Evolutionary conservation across 2,329 filamentous ascomycete species (phyloP), one percentile per base, ranked within the genome.

Genomic region (Albophoma yamanashiensis): DNA sequence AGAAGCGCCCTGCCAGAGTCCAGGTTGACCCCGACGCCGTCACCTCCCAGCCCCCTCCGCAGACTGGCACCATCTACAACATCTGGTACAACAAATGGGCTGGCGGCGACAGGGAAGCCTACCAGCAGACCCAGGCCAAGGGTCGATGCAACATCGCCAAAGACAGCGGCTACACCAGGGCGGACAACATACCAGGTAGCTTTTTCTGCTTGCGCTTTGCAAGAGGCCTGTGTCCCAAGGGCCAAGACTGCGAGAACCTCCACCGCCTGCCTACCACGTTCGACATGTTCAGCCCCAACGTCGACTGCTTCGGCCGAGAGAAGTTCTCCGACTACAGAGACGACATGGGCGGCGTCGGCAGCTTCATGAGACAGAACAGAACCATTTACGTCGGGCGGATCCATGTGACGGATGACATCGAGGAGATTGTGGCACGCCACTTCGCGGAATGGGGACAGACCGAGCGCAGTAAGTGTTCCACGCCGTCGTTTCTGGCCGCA

Each of bases 401-500:
- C 72, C 91, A 97, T 73, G 93, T 96, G 42, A 93, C 88, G 15
- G 94, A 97, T 73, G 93, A 97, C 70, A 97, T 97, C 63, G 93
- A 99, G 71, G 94, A 99, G 75, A 85, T 97, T 42, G 93, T 97
- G 7, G 88, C 93, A 38, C 82, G 95, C 17, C 94, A 99, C 75
- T 97, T 97, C 71, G 89, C 91, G 31, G 94, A 99, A 81, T 99
- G 92, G 92, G 94, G 94, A 0, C 89, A 92, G 68, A 79, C 99
- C 57, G 93, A 97, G 72, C 84, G 94, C 53, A 87, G 75, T 78
- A 71, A 65, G 75, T 71, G 34, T 9, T 70, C 31, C n/a, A 25
- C 12, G 20, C 52, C 15, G 50, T 20, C 9, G 6, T 45, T n/a
- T 15, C 3, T 8, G 38, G 15, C 14, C 7, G 4, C 11, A n/a